These are phyloP conservation scores for Collybia sordida DNA, from an alignment of 768 basidiomycete species.

Conservation along the genomic window DNA sequence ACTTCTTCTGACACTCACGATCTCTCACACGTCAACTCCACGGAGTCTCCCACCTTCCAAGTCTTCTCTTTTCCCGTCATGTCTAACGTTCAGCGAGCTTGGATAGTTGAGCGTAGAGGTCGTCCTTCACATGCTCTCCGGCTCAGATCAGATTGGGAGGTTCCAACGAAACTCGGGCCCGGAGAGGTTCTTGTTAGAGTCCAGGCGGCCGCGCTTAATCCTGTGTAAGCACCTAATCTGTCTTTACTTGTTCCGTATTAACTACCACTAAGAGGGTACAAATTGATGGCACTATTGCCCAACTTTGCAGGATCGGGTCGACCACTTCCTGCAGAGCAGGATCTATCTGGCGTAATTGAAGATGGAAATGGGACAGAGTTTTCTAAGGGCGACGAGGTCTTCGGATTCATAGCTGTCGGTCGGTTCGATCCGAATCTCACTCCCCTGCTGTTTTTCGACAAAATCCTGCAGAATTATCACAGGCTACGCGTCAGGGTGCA, in stretches of 20 bases:
- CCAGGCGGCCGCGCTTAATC: slow-evolving; percentile 60
- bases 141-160: slow-evolving; percentile 34
- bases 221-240: slow-evolving; percentile 43
- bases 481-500: slow-evolving; percentile 47
- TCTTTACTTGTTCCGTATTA: not conserved
- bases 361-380: slow-evolving; percentile 54
- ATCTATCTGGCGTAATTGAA: slow-evolving; percentile 63
- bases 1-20: too few relatives aligned
- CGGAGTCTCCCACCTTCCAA: slow-evolving; percentile 2
- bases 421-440: slow-evolving; percentile 7
- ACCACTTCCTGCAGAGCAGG: slow-evolving; percentile 58
- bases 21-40: slow-evolving; percentile 7
- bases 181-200: slow-evolving; percentile 36
- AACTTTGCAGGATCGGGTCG: slow-evolving; percentile 39
- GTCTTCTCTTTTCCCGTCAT: slow-evolving; percentile 4
- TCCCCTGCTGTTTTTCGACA: not conserved
- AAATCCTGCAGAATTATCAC: slow-evolving; percentile 17
- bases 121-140: slow-evolving; percentile 29
- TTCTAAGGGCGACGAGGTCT: slow-evolving; percentile 60
- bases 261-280: slow-evolving; percentile 53
- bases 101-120: slow-evolving; percentile 34
- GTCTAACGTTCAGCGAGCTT: slow-evolving; percentile 32
- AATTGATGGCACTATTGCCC: slow-evolving; percentile 50
- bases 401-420: slow-evolving; percentile 50
- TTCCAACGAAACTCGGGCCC: slow-evolving; percentile 29